Conservation (phyloP, 2,329 filamentous ascomycete species). For the Pseudogymnoascus sp. region DNA sequence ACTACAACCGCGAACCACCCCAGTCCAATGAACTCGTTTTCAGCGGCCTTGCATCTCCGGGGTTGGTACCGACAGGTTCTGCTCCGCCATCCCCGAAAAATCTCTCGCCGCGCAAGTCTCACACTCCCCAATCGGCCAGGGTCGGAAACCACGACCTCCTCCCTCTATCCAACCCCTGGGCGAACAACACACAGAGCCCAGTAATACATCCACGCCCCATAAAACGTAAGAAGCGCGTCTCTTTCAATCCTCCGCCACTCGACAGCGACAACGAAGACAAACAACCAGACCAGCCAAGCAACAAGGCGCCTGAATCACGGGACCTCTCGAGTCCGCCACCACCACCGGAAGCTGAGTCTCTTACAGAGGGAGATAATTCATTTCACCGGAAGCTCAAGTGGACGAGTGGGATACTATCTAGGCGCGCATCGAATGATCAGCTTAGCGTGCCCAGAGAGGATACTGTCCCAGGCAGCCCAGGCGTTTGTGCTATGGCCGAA, state of each 20-base stretch:
- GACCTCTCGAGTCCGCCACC: not conserved
- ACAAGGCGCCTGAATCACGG: not conserved
- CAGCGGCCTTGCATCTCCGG: not conserved
- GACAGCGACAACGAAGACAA: not conserved
- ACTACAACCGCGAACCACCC: not conserved
- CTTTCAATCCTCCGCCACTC: constrained; percentile 20
- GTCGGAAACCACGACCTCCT: not conserved
- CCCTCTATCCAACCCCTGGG: not conserved
- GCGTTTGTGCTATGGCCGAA: constrained; percentile 40
- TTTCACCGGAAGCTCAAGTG: not conserved
- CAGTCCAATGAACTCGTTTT: not conserved
- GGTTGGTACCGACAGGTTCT: not conserved
- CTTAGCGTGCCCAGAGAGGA: not conserved
- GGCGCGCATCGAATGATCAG: not conserved
- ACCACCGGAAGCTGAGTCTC: not conserved
- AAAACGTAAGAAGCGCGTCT: constrained; percentile 23
- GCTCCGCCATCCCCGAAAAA: not conserved
- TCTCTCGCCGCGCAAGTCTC: not conserved
- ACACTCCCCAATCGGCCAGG: not conserved
- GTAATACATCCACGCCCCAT: constrained; percentile 3
- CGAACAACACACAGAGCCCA: not conserved
- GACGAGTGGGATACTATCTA: not conserved
- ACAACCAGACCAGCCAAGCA: not conserved
- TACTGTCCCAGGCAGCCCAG: not conserved
- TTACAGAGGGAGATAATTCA: not conserved